Evolutionary conservation across 768 basidiomycete genomes (phyloP).

Genomic region (Amanita pseudoporphyria): DNA sequence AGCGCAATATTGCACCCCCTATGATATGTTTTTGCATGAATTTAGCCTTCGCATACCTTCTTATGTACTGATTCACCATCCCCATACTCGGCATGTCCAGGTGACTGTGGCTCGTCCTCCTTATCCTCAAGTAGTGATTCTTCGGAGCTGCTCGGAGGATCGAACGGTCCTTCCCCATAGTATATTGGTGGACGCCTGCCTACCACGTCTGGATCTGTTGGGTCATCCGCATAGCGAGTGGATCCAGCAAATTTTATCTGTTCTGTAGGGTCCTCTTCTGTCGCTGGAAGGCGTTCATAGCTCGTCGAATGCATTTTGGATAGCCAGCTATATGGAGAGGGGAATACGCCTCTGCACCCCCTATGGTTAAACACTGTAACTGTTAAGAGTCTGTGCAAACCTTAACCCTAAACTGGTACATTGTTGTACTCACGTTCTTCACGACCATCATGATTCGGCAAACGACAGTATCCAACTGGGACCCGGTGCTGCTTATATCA

Average conservation of each 20-base stretch:
- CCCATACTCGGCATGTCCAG: conserved; percentile 9
- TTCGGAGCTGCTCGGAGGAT: conserved; percentile 74
- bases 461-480: conserved; percentile 55
- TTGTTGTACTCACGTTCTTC: neutral
- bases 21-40: too few relatives aligned
- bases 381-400: conserved; percentile 4
- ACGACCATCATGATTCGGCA: conserved; percentile 26
- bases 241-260: neutral
- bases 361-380: too few relatives aligned
- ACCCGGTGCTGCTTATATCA: conserved; percentile 79
- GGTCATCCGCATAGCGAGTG: neutral
- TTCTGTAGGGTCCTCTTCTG: neutral
- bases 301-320: conserved; percentile 6
- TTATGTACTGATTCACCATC: conserved; percentile 8
- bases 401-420: conserved; percentile 12
- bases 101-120: conserved; percentile 5
- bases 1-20: too few relatives aligned
- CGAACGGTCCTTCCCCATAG: conserved; percentile 71
- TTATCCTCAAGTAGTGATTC: conserved; percentile 47
- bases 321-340: neutral
- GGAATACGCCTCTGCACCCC: too few relatives aligned
- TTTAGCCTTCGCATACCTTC: neutral
- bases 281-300: conserved; percentile 8
- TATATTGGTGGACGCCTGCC: conserved; percentile 30
- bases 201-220: neutral